Base-by-base conservation (phyloP, 805 yeast genomes). In the Candida manassasensis region DNA sequence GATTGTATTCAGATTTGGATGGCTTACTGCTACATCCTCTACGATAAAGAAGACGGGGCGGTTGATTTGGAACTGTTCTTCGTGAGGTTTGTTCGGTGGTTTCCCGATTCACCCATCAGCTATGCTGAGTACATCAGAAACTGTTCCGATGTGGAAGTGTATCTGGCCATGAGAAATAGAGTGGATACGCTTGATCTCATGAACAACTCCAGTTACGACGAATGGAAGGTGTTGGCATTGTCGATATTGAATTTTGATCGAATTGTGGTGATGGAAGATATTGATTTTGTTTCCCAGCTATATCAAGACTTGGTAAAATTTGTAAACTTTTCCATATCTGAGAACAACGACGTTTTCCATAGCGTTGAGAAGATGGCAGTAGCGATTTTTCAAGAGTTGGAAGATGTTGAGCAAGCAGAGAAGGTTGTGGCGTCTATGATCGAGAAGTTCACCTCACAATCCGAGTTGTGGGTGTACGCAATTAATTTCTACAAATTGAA, bases 381-480 rank as follows among this genome's bases (percentile, higher is more conserved):
- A 2, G 48, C 59, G 1, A 48, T 67, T 1, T 55, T 54, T 33
- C 67, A 62, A 19, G 40, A 44, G 2, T 26, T 57, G 4, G 63
- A 50, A 1, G 55, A 58, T 16, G 11, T 49, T 0, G 62, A 52
- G 1, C 36, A 37, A 12, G 70, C 70, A 0, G 38, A 58, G 16
- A 33, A 36, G 3, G 27, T 50, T 4, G 42, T 63, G 33, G 36
- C 47, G 3, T 28, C 28, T 15, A 34, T 69, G 19, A 37, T 67
- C 1, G 41, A 43, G 3, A 44, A 39, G 2, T 65, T 55, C 35
- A 36, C 48, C 0, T 35, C 44, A 3, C 71, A 74, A 44, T 52
- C 63, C 19, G 75, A 69, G 19, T 55, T 67, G 6, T 78, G 82
- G 82, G 34, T 75, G 2, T 58, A 53, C 32, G 63, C 67, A 4